Percentiles rank a stretch among this genome's conserved stretches.
Conservation (phyloP, 2,329 filamentous ascomycete genomes). For the Orbilia brochopaga region DNA sequence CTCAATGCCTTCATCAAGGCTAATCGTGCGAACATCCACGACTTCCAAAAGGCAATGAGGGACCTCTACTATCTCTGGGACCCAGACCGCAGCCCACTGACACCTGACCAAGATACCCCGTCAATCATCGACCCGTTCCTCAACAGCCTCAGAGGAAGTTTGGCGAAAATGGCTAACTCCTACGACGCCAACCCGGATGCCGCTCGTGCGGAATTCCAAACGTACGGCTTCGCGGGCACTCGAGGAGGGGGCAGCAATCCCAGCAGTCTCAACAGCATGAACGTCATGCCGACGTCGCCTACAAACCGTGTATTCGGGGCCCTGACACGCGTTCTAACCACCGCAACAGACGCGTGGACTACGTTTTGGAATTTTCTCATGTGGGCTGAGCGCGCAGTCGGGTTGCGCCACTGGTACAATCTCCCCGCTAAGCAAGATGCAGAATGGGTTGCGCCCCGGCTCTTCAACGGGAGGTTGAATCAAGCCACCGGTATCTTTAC, state of each 20-base stretch:
- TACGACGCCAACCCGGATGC: not conserved
- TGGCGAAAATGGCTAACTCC: not conserved
- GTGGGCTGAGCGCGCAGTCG: slow-evolving; percentile 24
- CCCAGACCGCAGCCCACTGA: not conserved
- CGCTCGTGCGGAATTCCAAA: not conserved
- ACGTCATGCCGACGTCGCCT: slow-evolving; percentile 4
- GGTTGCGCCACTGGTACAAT: slow-evolving; percentile 21
- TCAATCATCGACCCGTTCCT: slow-evolving; percentile 18
- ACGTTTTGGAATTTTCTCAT: slow-evolving; percentile 14
- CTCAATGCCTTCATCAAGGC: slow-evolving; percentile 18
- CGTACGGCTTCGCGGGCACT: slow-evolving; percentile 10
- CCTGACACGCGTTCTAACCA: slow-evolving; percentile 1
- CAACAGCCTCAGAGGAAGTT: slow-evolving; percentile 1
- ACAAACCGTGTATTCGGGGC: slow-evolving; percentile 17
- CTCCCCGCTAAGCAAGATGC: not conserved
- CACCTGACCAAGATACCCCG: slow-evolving; percentile 8
- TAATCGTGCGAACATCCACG: not conserved
- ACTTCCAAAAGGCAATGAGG: slow-evolving; percentile 22
- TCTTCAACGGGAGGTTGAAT: slow-evolving; percentile 18
- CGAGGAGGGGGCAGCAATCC: not conserved
- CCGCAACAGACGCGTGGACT: not conserved
- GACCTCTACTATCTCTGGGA: slow-evolving; percentile 18
- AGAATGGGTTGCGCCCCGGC: slow-evolving; percentile 5
- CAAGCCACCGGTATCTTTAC: not conserved
- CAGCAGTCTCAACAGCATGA: slow-evolving; percentile 5